Evolutionary conservation across 345 rosid species (phyloP).

Genomic region (Salix brachista): DNA sequence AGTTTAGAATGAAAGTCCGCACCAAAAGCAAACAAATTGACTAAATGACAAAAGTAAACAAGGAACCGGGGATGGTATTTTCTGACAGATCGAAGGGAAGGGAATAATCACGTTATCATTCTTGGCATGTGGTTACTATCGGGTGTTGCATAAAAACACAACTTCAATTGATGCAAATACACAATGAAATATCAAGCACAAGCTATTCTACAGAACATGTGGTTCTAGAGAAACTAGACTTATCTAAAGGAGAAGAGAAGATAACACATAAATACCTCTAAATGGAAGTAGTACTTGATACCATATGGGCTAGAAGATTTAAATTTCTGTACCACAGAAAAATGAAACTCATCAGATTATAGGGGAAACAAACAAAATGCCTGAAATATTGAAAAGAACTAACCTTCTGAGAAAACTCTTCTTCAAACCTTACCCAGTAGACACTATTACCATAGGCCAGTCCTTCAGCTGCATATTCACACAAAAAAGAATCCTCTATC

Average conservation of each 20-base stretch:
- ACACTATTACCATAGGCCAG: conserved; percentile 71
- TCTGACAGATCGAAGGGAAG: not conserved
- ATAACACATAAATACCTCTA: conserved; percentile 53
- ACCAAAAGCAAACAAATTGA: not conserved
- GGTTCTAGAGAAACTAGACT: not conserved
- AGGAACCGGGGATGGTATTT: not conserved
- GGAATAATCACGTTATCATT: not conserved
- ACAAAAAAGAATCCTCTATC: conserved; percentile 20
- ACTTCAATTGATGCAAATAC: not conserved
- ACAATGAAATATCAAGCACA: not conserved
- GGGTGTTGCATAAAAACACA: not conserved
- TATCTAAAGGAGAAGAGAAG: not conserved
- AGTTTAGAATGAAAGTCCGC: not conserved
- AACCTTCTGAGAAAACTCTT: conserved; percentile 78
- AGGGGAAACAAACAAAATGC: not conserved
- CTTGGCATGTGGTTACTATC: not conserved
- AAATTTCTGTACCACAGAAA: conserved; percentile 59
- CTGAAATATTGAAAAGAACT: not conserved
- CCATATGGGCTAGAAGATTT: conserved; percentile 74
- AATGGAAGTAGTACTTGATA: conserved; percentile 83
- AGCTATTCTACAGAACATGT: no score
- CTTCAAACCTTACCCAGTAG: conserved; percentile 85
- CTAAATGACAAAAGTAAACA: not conserved
- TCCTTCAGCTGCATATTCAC: conserved; percentile 67
- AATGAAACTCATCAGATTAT: conserved; percentile 16